Conservation (phyloP, 176 grass and related monocot species). For the bread wheat (Triticum aestivum) region IWGSC_CS_RefSeq_v2.1 NC_057794.1:571163469-571163968, state of each 20-base stretch:
- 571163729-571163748: conserved; percentile 64
- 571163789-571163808: conserved; percentile 2
- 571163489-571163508: conserved; percentile 63
- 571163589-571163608: conserved; percentile 8
- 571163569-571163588: not conserved
- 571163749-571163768: not conserved
- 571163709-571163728: conserved; percentile 84
- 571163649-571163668: conserved; percentile 92
- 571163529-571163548: conserved; percentile 99
- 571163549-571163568: conserved; percentile 58
- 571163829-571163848: not conserved
- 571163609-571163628: conserved; percentile 10
- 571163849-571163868: not conserved
- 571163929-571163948: conserved; percentile 54
- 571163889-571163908: conserved; percentile 5
- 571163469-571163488: conserved; percentile 65
- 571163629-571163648: conserved; percentile 95
- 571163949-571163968: conserved; percentile 95
- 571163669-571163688: conserved; percentile 67
- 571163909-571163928: conserved; percentile 1
- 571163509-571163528: conserved; percentile 98
- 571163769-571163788: not conserved
- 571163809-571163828: not conserved
- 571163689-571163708: conserved; percentile 73
- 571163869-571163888: not conserved